Evolutionary conservation across 495 filamentous ascomycete genomes (phyloP).

Genomic region (Neurospora africana): DNA sequence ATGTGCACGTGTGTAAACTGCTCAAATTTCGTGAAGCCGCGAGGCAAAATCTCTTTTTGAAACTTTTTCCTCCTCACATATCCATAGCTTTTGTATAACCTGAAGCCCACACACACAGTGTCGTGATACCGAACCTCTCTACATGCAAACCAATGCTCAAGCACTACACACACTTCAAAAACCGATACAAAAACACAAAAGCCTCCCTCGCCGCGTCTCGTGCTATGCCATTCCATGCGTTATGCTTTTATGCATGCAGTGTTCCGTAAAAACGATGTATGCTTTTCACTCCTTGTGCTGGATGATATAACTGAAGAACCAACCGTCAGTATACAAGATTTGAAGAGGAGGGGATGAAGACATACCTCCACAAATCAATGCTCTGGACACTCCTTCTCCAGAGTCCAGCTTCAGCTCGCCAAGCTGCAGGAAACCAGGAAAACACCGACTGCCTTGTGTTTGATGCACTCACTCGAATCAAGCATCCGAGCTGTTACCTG

Average conservation of each 20-base stretch:
- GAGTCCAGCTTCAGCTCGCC: background rate
- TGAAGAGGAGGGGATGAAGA: background rate
- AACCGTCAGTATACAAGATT: background rate
- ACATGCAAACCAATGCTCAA: background rate
- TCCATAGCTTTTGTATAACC: background rate
- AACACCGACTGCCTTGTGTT: background rate
- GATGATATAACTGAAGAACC: background rate
- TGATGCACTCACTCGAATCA: background rate
- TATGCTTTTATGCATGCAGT: background rate
- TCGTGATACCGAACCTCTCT: background rate
- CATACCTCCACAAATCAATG: background rate
- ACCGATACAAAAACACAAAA: background rate
- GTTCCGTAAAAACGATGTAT: background rate
- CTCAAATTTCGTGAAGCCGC: background rate
- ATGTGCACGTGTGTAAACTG: background rate
- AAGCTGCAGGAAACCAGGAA: background rate
- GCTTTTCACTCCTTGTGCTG: background rate
- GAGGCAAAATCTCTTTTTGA: background rate
- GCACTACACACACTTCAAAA: background rate
- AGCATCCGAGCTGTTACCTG: background rate
- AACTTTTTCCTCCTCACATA: background rate
- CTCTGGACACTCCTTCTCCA: background rate
- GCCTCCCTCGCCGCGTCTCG: background rate
- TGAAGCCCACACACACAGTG: background rate
- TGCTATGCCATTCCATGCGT: background rate